Evolutionary conservation across 2,329 filamentous ascomycete genomes (phyloP), one percentile per base, ranked within the genome.

Genomic region (Fusarium nelsonii): DNA sequence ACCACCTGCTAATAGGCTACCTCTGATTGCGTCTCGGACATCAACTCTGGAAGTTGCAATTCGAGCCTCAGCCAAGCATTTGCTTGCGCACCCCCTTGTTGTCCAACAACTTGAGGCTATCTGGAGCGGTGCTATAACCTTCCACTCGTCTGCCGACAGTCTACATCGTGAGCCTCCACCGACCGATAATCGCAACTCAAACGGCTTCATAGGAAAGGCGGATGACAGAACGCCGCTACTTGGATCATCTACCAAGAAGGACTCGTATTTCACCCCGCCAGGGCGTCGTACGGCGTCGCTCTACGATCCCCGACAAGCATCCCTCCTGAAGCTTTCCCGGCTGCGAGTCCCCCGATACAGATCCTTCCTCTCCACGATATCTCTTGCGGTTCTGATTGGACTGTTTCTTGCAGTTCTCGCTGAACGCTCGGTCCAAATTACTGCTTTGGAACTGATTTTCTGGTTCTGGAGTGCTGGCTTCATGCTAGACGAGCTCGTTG

Each of bases 401-500:
- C 85, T 97, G 12, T 97, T 97, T 77, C 82, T 97, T 18, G 91
- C 93, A 11, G 94, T 98, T 11, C 85, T 97, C 5, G 83, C 87
- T 12, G 84, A 92, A 75, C 88, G 92, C 62, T 95, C 93, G 4
- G 86, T 90, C 55, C 86, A 90, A 53, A 97, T 98, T 74, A 97
- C 93, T 2, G 87, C 88, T 0, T 82, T 97, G 11, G 95, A 98
- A 78, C 83, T 97, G 16, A 78, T 97, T 14, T 97, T 98, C 80
- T 98, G 95, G 95, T 93, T 97, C 78, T 98, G 95, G 94, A 97
- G 93, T 76, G 93, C 93, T 28, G 95, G 95, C 1, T 97, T 97
- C 79, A 97, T 97, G 93, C 88, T 97, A 33, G 95, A 97, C 75
- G 95, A 97, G 80, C 87, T 98, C 23, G 94, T 97, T 18, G 94